Conservation (phyloP, 116 monocot species). For the Phalaenopsis hybrid region DNA sequence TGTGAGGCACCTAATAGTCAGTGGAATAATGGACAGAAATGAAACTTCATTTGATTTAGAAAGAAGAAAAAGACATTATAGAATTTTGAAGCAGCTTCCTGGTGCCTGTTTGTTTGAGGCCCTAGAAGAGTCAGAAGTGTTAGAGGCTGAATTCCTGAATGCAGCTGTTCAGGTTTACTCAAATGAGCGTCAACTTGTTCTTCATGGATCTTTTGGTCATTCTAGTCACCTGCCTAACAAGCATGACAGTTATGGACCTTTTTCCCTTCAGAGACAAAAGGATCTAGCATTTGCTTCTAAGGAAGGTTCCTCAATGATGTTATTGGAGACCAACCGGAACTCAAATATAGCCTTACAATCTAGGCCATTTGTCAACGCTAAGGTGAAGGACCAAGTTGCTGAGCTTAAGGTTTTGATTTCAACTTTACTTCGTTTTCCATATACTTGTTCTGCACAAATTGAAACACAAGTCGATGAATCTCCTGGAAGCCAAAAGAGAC, state of each 20-base stretch:
- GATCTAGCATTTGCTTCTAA: constrained; percentile 17
- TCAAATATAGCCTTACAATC: constrained; percentile 7
- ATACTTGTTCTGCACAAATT: constrained; percentile 23
- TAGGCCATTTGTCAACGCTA: constrained; percentile 17
- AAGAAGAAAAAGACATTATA: constrained; percentile 63
- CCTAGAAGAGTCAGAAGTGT: constrained; percentile 60
- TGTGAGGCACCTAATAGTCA: constrained; percentile 85
- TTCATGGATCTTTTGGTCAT: constrained; percentile 44
- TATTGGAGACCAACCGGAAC: constrained; percentile 13
- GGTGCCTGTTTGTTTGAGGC: constrained; percentile 66
- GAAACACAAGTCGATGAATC: constrained; percentile 40
- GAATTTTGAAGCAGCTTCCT: constrained; percentile 81
- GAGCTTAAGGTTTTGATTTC: constrained; percentile 65
- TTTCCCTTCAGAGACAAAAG: constrained; percentile 21
- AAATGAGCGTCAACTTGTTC: constrained; percentile 76
- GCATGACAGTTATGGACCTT: constrained; percentile 8
- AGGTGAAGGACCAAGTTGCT: constrained; percentile 36
- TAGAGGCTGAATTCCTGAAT: constrained; percentile 33
- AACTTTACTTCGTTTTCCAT: constrained; percentile 49
- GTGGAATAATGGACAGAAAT: constrained; percentile 82
- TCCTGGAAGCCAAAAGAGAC: constrained; percentile 36
- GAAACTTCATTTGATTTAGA: constrained; percentile 42
- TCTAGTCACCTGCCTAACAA: constrained; percentile 17
- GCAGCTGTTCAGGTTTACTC: constrained; percentile 56
- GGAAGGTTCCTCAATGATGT: constrained; percentile 26